These are phyloP conservation scores for Geoglossum cookeanum DNA, from an alignment of 2,329 filamentous ascomycete species.

Conservation along the genomic window DNA sequence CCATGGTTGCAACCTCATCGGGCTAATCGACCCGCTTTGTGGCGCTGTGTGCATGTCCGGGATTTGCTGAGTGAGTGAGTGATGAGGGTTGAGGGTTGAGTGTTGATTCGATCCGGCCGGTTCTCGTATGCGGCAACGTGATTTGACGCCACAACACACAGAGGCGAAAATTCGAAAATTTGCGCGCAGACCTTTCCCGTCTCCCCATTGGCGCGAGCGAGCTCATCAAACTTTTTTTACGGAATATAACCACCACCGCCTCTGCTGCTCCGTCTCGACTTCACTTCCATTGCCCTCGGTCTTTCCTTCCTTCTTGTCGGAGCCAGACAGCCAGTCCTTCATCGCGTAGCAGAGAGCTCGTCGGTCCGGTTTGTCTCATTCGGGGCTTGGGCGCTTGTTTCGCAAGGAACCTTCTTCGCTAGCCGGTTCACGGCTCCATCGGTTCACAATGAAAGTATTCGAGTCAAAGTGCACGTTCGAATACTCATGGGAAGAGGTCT, in stretches of 20 bases:
- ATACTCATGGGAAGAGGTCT: conserved; percentile 98
- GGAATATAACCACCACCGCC: not conserved
- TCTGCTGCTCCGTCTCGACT: not conserved
- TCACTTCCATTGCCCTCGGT: not conserved
- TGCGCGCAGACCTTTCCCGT: not conserved
- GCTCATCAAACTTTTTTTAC: not conserved
- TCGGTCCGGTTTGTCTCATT: no score
- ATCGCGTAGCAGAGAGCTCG: no score
- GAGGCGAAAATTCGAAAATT: conserved; percentile 2
- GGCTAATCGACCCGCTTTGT: not conserved
- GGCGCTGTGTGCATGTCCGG: not conserved
- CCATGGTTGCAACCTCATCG: not conserved
- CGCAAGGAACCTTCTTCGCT: not conserved
- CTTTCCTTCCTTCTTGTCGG: not conserved
- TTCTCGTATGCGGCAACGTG: not conserved
- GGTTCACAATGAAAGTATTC: conserved; percentile 72
- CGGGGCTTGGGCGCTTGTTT: not conserved
- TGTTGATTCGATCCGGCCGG: not conserved
- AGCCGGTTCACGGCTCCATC: not conserved
- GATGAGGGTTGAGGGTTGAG: not conserved
- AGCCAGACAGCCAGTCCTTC: not conserved
- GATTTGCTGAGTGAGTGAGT: not conserved
- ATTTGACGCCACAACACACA: not conserved
- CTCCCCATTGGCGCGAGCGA: not conserved
- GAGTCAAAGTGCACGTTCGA: conserved; percentile 76